These are phyloP conservation scores for Eustoma russellianum DNA, from an alignment of 257 asterid species.

Conservation along the genomic window DNA sequence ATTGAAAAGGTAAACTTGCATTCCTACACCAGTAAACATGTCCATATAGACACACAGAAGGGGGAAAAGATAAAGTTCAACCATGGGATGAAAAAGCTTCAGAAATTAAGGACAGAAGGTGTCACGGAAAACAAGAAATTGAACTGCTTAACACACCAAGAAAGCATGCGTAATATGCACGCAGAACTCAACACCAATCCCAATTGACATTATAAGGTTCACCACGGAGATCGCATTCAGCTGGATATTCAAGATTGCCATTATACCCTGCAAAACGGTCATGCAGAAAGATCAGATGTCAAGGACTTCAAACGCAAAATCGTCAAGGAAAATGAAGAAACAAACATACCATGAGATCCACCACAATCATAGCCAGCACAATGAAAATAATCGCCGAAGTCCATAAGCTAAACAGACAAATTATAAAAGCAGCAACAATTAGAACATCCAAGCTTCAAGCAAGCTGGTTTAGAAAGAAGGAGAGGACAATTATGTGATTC, in stretches of 20 bases:
- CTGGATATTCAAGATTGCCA: conserved; percentile 87
- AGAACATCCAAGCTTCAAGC: conserved; percentile 9
- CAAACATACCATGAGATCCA: conserved; percentile 77
- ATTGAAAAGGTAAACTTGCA: no score
- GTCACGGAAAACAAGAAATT: no score
- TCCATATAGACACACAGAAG: neutral
- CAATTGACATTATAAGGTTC: conserved; percentile 96
- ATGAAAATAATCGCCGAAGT: conserved; percentile 86
- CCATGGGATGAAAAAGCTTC: neutral
- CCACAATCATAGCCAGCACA: conserved; percentile 77
- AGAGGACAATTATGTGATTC: neutral
- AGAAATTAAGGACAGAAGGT: neutral
- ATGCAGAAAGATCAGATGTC: conserved; percentile 4
- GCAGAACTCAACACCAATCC: conserved; percentile 92
- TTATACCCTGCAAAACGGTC: conserved; percentile 57
- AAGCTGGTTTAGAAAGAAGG: conserved; percentile 5
- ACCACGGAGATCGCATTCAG: conserved; percentile 91
- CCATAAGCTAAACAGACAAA: conserved; percentile 58
- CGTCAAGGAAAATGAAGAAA: conserved; percentile 6
- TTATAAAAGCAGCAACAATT: conserved; percentile 1
- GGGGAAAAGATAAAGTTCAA: neutral
- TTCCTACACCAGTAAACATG: no score
- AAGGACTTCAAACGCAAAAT: neutral
- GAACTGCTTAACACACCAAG: conserved; percentile 56
- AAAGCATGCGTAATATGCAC: conserved; percentile 97